Conservation (phyloP, 2,329 filamentous ascomycete species). For the Apiospora koreana region DNA sequence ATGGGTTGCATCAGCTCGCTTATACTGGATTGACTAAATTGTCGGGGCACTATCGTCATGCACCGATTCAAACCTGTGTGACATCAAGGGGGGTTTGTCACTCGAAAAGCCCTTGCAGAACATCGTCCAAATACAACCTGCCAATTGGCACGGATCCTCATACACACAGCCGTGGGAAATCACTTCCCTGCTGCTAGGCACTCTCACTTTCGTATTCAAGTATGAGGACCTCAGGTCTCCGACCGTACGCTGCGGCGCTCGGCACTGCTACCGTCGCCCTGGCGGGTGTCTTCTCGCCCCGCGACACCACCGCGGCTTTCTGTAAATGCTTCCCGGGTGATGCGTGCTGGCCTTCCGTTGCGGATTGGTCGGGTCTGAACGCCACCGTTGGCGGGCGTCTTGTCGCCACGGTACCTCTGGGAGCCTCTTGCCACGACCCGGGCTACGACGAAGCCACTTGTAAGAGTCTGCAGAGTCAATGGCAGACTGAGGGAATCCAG, state of each 20-base stretch:
- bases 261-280: neutral
- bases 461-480: too few species aligned
- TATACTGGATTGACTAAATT: too few species aligned
- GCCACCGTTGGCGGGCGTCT: constrained; percentile 21
- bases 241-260: neutral
- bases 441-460: too few species aligned
- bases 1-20: too few species aligned
- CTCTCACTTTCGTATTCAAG: neutral
- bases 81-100: too few species aligned
- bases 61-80: too few species aligned
- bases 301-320: neutral
- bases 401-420: constrained; percentile 26
- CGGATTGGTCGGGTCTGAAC: constrained; percentile 12
- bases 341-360: constrained; percentile 9
- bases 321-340: constrained; percentile 14
- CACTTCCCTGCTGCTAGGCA: neutral
- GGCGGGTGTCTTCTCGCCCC: neutral
- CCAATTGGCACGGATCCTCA: too few species aligned
- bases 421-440: constrained; percentile 20
- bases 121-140: too few species aligned
- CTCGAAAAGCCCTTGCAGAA: too few species aligned
- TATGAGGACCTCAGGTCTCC: neutral
- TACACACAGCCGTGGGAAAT: too few species aligned
- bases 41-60: too few species aligned
- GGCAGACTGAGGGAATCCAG: too few species aligned